Evolutionary conservation across 1,139 yeast genomes (phyloP).

Genomic region (Scheffersomyces quercinus): DNA sequence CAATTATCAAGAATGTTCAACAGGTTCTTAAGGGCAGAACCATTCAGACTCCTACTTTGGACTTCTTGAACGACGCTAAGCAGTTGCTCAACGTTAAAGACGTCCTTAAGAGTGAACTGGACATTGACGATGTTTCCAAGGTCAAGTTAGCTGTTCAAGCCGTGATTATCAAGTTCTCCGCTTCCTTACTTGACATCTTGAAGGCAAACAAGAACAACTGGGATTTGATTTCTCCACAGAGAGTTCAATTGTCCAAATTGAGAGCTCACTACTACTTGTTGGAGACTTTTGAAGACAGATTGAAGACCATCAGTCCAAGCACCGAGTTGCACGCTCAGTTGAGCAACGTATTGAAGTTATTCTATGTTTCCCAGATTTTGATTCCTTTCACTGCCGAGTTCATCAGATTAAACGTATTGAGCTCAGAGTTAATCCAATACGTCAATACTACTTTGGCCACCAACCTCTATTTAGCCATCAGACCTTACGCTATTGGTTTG

Average conservation of each 20-base stretch:
- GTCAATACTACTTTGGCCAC: slow-evolving; percentile 36
- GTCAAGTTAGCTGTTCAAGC: slow-evolving; percentile 19
- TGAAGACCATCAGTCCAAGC: slow-evolving; percentile 13
- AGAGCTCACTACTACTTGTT: slow-evolving; percentile 27
- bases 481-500: slow-evolving; percentile 47
- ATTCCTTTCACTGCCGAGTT: slow-evolving; percentile 42
- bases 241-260: slow-evolving; percentile 26
- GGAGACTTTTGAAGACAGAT: slow-evolving; percentile 19
- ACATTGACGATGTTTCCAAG: slow-evolving; percentile 14
- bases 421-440: slow-evolving; percentile 34
- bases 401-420: slow-evolving; percentile 37
- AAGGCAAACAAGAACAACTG: slow-evolving; percentile 33
- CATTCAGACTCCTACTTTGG: slow-evolving; percentile 41
- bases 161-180: slow-evolving; percentile 31
- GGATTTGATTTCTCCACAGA: slow-evolving; percentile 30
- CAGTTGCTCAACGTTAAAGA: slow-evolving; percentile 8
- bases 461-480: slow-evolving; percentile 35
- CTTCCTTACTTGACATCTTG: slow-evolving; percentile 21
- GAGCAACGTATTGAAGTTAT: slow-evolving; percentile 21
- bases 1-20: slow-evolving; percentile 58
- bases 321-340: slow-evolving; percentile 22
- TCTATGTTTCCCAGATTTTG: slow-evolving; percentile 28
- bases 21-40: slow-evolving; percentile 30
- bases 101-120: slow-evolving; percentile 8
- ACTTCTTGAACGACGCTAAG: slow-evolving; percentile 42